Conservation (phyloP, 2,329 filamentous ascomycete genomes). For the Penicillium sp. region DNA sequence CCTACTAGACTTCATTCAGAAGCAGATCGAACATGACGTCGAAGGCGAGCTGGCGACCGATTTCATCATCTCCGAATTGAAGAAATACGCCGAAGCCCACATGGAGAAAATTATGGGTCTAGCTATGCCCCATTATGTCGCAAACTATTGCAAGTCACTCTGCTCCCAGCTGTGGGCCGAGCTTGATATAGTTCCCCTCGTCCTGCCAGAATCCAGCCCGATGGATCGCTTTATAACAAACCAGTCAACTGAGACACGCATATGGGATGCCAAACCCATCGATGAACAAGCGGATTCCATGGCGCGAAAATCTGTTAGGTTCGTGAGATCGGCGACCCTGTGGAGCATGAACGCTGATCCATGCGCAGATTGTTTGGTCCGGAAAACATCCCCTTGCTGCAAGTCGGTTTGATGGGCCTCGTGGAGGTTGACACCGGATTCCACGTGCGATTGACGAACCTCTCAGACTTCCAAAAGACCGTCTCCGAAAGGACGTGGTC, state of each 20-base stretch:
- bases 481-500: conserved; percentile 68
- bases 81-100: conserved; percentile 66
- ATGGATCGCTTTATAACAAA: conserved; percentile 11
- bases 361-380: conserved; percentile 69
- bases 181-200: conserved; percentile 74
- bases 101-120: conserved; percentile 75
- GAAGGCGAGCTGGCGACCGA: conserved; percentile 58
- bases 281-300: conserved; percentile 84
- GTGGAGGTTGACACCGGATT: conserved; percentile 73
- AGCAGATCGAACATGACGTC: conserved; percentile 56
- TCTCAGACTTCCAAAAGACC: conserved; percentile 64
- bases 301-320: conserved; percentile 78
- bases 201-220: conserved; percentile 53
- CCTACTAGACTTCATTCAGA: conserved; percentile 71
- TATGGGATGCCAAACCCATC: conserved; percentile 62
- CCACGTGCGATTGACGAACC: conserved; percentile 63
- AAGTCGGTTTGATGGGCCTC: conserved; percentile 67
- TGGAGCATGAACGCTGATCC: conserved; percentile 10
- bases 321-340: conserved; percentile 16
- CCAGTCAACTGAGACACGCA: conserved; percentile 30
- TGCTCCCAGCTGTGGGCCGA: conserved; percentile 76
- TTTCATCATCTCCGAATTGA: conserved; percentile 62
- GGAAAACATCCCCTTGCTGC: conserved; percentile 68
- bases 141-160: conserved; percentile 65
- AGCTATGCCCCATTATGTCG: conserved; percentile 67